These are phyloP conservation scores for Sporothrix mexicana DNA, from an alignment of 2,329 filamentous ascomycete species.

Conservation along the genomic window DNA sequence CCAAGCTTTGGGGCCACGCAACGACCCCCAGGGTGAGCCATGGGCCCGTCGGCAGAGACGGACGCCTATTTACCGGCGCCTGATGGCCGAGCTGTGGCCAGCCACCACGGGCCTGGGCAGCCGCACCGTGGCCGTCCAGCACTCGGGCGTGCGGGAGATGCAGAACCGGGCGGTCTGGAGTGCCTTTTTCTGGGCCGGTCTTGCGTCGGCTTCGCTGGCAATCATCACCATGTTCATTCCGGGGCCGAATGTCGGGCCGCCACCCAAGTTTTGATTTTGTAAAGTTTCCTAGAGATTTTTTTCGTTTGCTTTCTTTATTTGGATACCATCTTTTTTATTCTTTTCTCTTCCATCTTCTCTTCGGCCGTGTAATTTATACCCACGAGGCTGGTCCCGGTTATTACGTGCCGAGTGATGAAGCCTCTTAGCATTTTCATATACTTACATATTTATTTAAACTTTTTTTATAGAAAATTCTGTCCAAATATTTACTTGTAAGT, in stretches of 20 bases:
- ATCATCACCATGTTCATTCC: conserved; percentile 44
- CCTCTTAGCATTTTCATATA: not conserved
- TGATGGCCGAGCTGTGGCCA: conserved; percentile 41
- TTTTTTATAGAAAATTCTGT: too few species aligned
- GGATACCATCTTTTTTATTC: not conserved
- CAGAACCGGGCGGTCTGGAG: conserved; percentile 47
- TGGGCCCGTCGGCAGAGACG: conserved; percentile 43
- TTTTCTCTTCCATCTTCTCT: conserved; percentile 11
- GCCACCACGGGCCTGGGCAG: conserved; percentile 20
- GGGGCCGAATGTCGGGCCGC: conserved; percentile 21
- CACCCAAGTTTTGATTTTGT: not conserved
- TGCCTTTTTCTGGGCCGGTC: conserved; percentile 45
- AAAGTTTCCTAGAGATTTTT: not conserved
- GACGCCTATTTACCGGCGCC: conserved; percentile 41
- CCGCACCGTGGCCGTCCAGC: conserved; percentile 42
- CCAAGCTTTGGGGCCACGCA: conserved; percentile 46
- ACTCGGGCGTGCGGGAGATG: conserved; percentile 43
- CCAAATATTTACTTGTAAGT: too few species aligned
- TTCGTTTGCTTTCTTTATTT: not conserved
- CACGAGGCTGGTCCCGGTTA: conserved; percentile 8
- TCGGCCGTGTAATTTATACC: conserved; percentile 22
- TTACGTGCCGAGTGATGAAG: conserved; percentile 22
- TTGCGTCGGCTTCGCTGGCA: conserved; percentile 43
- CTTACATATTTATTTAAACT: not conserved
- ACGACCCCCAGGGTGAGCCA: conserved; percentile 43